Evolutionary conservation across 306 rosid genomes (phyloP).

Genomic region (Glycine soja): DNA sequence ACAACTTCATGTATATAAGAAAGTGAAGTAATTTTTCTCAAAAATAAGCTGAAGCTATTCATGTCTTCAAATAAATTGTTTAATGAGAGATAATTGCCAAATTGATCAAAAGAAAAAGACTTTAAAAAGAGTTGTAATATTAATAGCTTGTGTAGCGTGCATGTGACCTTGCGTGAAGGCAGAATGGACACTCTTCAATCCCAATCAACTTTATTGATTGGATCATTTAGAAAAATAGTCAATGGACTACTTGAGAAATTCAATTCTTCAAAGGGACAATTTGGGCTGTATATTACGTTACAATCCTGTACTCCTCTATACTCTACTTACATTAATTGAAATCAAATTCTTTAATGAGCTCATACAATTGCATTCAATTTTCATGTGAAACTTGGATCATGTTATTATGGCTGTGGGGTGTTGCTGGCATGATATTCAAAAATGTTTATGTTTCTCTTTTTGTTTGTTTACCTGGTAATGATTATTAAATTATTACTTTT

Average conservation of each 20-base stretch:
- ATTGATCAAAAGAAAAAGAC: background rate
- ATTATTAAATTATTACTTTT: slow-evolving; percentile 10
- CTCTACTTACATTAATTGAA: slow-evolving; percentile 5
- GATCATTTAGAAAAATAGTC: background rate
- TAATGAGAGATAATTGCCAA: background rate
- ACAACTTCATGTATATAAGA: too few species aligned
- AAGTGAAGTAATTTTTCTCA: background rate
- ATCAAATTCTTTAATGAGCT: slow-evolving; percentile 12
- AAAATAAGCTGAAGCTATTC: background rate
- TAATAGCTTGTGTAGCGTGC: slow-evolving; percentile 5
- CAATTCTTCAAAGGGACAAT: slow-evolving; percentile 47
- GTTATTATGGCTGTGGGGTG: background rate
- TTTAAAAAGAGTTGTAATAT: background rate
- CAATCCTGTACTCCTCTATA: background rate
- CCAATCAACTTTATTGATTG: background rate
- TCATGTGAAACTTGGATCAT: slow-evolving; percentile 16
- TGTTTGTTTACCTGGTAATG: background rate
- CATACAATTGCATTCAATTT: background rate
- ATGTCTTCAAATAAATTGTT: background rate
- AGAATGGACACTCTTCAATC: background rate
- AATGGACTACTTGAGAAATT: slow-evolving; percentile 40
- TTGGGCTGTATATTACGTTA: slow-evolving; percentile 11
- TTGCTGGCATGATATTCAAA: background rate
- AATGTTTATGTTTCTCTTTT: background rate
- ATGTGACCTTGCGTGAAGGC: slow-evolving; percentile 29